phyloP scores from a whole-genome alignment of 805 yeast genomes.

The Pichia pseudocactophila region DNA sequence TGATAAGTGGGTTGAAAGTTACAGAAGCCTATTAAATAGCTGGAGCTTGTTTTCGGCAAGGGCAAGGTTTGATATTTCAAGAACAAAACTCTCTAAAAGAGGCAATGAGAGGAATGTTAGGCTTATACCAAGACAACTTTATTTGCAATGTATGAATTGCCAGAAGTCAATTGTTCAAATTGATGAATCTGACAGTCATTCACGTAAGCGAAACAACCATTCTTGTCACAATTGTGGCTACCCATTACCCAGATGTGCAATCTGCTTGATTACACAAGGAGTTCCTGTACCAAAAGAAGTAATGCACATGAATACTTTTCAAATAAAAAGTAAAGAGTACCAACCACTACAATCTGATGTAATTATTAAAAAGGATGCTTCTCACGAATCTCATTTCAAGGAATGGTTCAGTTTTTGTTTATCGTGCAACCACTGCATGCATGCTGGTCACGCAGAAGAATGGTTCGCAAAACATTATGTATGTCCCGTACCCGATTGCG shows the following conservation, averaged over 20 bases:
- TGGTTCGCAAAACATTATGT: conserved; percentile 85
- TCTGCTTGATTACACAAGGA: conserved; percentile 76
- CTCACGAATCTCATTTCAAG: conserved; percentile 40
- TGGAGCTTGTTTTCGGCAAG: conserved; percentile 74
- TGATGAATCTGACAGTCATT: conserved; percentile 2
- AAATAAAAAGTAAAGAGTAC: background rate
- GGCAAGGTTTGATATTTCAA: conserved; percentile 77
- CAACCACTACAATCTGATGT: background rate
- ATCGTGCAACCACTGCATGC: conserved; percentile 88
- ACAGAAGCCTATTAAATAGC: conserved; percentile 60
- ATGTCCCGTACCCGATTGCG: conserved; percentile 93
- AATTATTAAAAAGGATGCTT: conserved; percentile 3
- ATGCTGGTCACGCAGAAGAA: conserved; percentile 90
- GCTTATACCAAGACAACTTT: conserved; percentile 63
- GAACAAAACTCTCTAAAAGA: conserved; percentile 55
- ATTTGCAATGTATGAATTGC: conserved; percentile 74
- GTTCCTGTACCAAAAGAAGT: conserved; percentile 42
- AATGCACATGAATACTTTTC: conserved; percentile 19
- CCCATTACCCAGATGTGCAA: conserved; percentile 83
- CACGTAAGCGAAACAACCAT: conserved; percentile 9
- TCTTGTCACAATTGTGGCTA: conserved; percentile 81
- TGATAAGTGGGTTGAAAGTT: conserved; percentile 69
- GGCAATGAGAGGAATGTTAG: conserved; percentile 38
- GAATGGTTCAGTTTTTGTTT: conserved; percentile 91
- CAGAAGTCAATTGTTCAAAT: conserved; percentile 55